Evolutionary conservation across 2,329 filamentous ascomycete genomes (phyloP), one percentile per base, ranked within the genome.

Genomic region (Akanthomyces lecanii): DNA sequence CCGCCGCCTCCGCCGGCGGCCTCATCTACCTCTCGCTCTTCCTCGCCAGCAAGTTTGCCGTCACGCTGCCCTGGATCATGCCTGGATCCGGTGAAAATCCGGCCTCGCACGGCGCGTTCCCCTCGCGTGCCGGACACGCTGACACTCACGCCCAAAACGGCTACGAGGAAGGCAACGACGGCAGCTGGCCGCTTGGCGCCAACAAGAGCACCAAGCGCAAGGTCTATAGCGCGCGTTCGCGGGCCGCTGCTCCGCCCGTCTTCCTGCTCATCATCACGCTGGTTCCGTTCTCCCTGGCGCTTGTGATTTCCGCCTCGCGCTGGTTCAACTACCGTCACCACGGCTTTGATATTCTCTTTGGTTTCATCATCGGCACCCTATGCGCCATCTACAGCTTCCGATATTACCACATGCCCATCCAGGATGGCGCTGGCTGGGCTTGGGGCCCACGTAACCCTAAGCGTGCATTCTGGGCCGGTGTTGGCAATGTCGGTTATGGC

Each of bases 251-350:
- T 0, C 92, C 93, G 0, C 93, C 93, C 0, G 51, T 93, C 8
- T 94, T 92, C 71, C 86, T 95, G 2, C 81, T 96, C 14, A 78
- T 88, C 51, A 73, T 94, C 40, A 82, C 86, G 2, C 78, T 92
- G 21, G 75, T 91, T 1, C 93, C 93, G 2, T 84, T 92, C 66
- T 89, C 87, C 63, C 79, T 85, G 1, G 89, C 92, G 5, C 84
- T 92, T 66, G 97, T 92, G 77, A 89, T 97, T 66, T 83, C 89
- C n/a, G 85, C 88, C 33, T 94, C 91, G 1, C 89, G 94, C 12
- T 98, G 89, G 84, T 92, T 89, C 64, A 89, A 97, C 74, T 96
- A 89, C 77, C 87, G 91, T 45, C 94, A 98, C 74, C 90, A 94
- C 73, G 92, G 89, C n/a, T 94, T 97, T 73, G 94, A 98, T 67